phyloP scores from a whole-genome alignment of 768 basidiomycete genomes.

The Asterophora parasitica region DNA sequence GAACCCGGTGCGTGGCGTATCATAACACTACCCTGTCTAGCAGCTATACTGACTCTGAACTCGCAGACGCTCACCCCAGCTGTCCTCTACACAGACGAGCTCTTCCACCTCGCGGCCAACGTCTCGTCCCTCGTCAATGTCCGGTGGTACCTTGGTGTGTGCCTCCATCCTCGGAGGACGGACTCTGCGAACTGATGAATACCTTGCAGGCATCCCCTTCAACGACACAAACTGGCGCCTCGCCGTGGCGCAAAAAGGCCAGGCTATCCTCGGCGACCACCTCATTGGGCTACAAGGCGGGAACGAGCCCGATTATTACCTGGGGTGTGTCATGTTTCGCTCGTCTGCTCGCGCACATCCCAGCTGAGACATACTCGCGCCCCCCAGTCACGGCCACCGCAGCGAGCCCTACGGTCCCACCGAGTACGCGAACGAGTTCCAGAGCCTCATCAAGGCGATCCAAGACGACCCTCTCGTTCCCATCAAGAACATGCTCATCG shows the following conservation, averaged over 20 bases:
- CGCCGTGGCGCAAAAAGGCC: conserved; percentile 51
- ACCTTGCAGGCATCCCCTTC: conserved; percentile 48
- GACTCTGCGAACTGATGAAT: background rate
- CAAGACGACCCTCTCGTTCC: conserved; percentile 29
- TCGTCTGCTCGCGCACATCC: too few relatives aligned
- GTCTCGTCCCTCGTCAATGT: conserved; percentile 54
- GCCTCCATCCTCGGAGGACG: background rate
- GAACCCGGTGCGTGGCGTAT: conserved; percentile 20
- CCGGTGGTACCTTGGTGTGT: conserved; percentile 59
- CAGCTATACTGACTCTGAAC: too few relatives aligned
- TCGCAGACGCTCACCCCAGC: conserved; percentile 60
- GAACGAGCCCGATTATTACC: conserved; percentile 78
- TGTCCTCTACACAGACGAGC: conserved; percentile 56
- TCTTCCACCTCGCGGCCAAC: conserved; percentile 62
- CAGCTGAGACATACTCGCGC: background rate
- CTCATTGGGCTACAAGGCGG: conserved; percentile 68
- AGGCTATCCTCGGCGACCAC: conserved; percentile 58
- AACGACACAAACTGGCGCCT: conserved; percentile 58
- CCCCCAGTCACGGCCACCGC: conserved; percentile 20
- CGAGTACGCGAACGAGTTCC: conserved; percentile 50
- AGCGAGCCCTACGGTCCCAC: conserved; percentile 22
- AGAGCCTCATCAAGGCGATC: conserved; percentile 34
- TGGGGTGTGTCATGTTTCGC: conserved; percentile 20
- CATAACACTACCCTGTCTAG: too few relatives aligned
- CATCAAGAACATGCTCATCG: conserved; percentile 46